A percentile compares a stretch with the other conserved stretches of the same genome.
Evolutionary conservation across 805 yeast species (phyloP).

Genomic region (Nakazawaea peltata): DNA sequence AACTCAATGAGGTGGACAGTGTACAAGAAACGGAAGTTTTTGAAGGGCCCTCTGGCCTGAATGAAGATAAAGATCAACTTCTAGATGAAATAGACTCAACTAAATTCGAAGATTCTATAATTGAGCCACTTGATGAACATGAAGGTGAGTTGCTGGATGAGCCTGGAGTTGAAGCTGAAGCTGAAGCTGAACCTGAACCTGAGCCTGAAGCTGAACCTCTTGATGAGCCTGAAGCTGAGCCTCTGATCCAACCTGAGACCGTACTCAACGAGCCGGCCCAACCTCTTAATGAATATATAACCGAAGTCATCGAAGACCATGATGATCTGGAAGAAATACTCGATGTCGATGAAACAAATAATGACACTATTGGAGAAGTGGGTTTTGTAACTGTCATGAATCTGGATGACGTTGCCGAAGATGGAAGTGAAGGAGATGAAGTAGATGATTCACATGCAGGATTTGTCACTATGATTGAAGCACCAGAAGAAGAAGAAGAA

Average conservation of each 20-base stretch:
- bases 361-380: background rate
- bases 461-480: background rate
- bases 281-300: no score
- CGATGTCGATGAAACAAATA: background rate
- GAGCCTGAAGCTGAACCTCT: background rate
- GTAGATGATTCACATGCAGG: background rate
- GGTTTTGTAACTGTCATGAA: background rate
- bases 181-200: background rate
- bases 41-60: background rate
- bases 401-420: background rate
- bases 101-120: background rate
- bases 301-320: no score
- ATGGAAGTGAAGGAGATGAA: background rate
- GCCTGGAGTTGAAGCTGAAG: background rate
- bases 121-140: background rate
- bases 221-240: background rate
- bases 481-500: background rate
- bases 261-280: no score
- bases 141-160: background rate
- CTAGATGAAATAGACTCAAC: background rate
- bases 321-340: no score
- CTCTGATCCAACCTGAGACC: background rate
- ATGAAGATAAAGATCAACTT: background rate
- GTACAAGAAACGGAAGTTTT: background rate
- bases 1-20: background rate